These are phyloP conservation scores for Kalmusia sp. DNA, from an alignment of 2,329 filamentous ascomycete genomes.

Conservation along the genomic window DNA sequence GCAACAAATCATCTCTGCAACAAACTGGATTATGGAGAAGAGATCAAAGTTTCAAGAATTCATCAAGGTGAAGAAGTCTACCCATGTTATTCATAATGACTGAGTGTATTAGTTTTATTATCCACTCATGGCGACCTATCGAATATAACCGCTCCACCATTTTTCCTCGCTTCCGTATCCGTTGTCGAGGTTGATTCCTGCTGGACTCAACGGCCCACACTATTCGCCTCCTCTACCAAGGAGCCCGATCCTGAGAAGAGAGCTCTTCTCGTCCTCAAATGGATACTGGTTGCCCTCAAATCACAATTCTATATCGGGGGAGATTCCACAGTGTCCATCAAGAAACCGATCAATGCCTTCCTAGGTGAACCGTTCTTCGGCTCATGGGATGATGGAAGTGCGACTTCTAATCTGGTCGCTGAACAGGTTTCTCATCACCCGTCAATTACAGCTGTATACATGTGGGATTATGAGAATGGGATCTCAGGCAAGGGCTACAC, in stretches of 20 bases:
- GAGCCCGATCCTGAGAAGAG: conserved; percentile 49
- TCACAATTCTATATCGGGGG: conserved; percentile 57
- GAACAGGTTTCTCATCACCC: conserved; percentile 57
- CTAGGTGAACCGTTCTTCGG: conserved; percentile 57
- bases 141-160: conserved; percentile 56
- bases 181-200: conserved; percentile 56
- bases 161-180: conserved; percentile 53
- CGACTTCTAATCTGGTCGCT: conserved; percentile 48
- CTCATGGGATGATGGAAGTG: conserved; percentile 32
- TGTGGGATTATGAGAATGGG: conserved; percentile 54
- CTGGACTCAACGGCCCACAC: conserved; percentile 53
- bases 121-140: conserved; percentile 54
- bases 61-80: no score
- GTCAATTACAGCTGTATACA: conserved; percentile 55
- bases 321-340: conserved; percentile 50
- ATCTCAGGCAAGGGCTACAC: conserved; percentile 55
- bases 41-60: no score
- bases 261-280: conserved; percentile 56
- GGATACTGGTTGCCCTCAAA: conserved; percentile 55
- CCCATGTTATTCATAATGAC: no score
- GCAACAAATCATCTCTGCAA: no score
- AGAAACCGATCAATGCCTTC: conserved; percentile 61
- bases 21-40: no score
- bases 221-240: conserved; percentile 55
- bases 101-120: no score